Conservation (phyloP, 805 yeast species). For the Candida nanaspora region DNA sequence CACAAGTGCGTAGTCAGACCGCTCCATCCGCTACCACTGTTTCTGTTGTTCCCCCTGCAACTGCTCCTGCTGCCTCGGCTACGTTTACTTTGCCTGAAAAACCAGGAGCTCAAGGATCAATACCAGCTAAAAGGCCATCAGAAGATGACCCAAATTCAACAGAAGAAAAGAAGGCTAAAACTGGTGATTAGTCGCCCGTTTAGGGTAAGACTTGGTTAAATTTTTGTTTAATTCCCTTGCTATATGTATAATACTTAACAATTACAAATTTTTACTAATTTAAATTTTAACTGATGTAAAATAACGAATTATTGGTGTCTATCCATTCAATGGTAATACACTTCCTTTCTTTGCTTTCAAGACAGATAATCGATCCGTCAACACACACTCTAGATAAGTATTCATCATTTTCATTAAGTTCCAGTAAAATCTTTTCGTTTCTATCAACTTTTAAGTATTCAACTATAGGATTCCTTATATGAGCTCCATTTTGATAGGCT, state of each 20-base stretch:
- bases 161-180: conserved; percentile 14
- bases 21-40: background rate
- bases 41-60: background rate
- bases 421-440: conserved; percentile 8
- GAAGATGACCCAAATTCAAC: conserved; percentile 8
- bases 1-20: background rate
- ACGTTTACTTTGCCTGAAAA: too few species aligned
- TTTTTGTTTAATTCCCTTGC: background rate
- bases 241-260: background rate
- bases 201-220: too few species aligned
- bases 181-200: too few species aligned
- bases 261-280: background rate
- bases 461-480: conserved; percentile 42
- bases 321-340: background rate
- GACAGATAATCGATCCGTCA: conserved; percentile 49
- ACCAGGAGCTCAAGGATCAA: background rate
- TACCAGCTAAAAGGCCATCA: conserved; percentile 13
- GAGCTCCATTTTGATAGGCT: conserved; percentile 52
- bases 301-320: background rate
- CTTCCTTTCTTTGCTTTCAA: background rate
- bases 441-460: conserved; percentile 30
- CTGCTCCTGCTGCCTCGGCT: background rate
- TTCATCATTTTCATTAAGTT: conserved; percentile 23
- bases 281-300: background rate
- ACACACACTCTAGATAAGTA: conserved; percentile 50